Base-by-base conservation (phyloP, 805 yeast genomes). In the Scheffersomyces ergatensis region DNA sequence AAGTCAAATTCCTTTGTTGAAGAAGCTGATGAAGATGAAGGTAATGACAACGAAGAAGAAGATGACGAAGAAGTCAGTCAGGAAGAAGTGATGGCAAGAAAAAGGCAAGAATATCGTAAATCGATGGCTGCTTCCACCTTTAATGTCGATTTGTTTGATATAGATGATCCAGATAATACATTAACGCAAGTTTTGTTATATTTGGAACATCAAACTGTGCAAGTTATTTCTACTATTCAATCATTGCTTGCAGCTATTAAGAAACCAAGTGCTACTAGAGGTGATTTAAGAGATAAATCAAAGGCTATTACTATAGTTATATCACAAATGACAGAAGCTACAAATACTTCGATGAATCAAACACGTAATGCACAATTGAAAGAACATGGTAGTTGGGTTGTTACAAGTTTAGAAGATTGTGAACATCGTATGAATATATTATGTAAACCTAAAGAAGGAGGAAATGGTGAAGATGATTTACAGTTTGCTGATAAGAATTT, bases 361-460 rank as follows among this genome's bases (percentile, higher is more conserved):
- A 85, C 93, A 27, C 78, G 95, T 55, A 88, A 90, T 62, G 78
- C 80, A 36, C 84, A 83, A 54, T 77, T 90, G 53, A 87, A 84
- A 67, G 95, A 88, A 46, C 96, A 89, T 61, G 97, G 97, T 2
- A 74, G 79, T 43, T 92, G 95, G 85, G 95, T 92, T 46, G 90
- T 90, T 35, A 85, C 82, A 53, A 85, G 88, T 51, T 74, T 92
- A 55, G 82, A 81, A 36, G 96, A 90, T 60, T 90, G 97, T 64
- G 78, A 82, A 35, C 80, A 80, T 50, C 78, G 98, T 56, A 86
- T 92, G 95, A 78, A 78, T 35, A 72, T 76, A 21, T 72, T 92
- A 45, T 83, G 90, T 57, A 64, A 61, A 46, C 68, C 72, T 12
- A 70, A 66, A 31, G 32, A 29, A 14, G 18, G 17, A 13, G 32